Evolutionary conservation across 1,139 yeast genomes (phyloP).

Genomic region (Candida dubliniensis): DNA sequence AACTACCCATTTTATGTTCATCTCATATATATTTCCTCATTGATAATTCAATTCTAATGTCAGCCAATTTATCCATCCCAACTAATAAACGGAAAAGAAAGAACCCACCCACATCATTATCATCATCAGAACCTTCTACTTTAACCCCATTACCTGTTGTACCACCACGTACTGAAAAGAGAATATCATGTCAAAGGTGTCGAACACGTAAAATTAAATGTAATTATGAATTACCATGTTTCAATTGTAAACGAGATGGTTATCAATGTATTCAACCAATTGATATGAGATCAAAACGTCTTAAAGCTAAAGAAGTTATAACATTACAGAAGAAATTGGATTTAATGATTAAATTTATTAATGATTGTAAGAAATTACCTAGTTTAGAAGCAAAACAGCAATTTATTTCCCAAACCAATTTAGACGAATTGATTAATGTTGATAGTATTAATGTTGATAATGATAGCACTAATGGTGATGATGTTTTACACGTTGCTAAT

Average conservation of each 20-base stretch:
- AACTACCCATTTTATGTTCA: too few species aligned
- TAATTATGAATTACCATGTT: constrained; percentile 51
- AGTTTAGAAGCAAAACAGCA: constrained; percentile 15
- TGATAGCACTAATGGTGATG: neutral
- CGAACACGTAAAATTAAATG: constrained; percentile 56
- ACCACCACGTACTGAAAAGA: constrained; percentile 5
- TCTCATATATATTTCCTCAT: too few species aligned
- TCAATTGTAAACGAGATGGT: constrained; percentile 44
- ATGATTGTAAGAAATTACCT: constrained; percentile 21
- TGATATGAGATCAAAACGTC: constrained; percentile 56
- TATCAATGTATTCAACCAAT: constrained; percentile 49
- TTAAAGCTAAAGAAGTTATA: constrained; percentile 50
- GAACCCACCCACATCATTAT: neutral
- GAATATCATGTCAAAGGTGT: constrained; percentile 47
- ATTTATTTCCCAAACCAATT: constrained; percentile 21
- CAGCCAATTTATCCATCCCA: too few species aligned
- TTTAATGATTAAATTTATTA: constrained; percentile 25
- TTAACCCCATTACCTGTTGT: neutral
- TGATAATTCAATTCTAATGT: too few species aligned
- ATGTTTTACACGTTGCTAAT: neutral
- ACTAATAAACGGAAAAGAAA: constrained; percentile 1
- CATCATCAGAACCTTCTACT: neutral
- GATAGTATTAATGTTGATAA: neutral
- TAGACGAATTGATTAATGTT: constrained; percentile 15
- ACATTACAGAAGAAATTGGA: constrained; percentile 32